Base-by-base conservation (phyloP, 257 asterid genomes). In the Penstemon davidsonii region DNA sequence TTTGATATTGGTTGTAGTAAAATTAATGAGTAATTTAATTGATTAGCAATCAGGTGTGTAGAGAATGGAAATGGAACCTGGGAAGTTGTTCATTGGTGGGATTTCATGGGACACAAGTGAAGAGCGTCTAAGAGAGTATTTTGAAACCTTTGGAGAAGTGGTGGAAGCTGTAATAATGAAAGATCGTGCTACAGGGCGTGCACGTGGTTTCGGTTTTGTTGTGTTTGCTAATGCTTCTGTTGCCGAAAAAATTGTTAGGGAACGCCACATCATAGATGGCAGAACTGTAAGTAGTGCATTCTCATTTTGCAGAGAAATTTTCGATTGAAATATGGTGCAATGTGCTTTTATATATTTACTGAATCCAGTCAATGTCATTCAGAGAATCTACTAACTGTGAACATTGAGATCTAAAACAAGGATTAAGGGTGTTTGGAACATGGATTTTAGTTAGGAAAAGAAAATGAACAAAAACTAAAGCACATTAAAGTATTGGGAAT, bases 121-220 rank as follows among this genome's bases (percentile, higher is more conserved):
- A 60, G 87, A 82, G 9, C 81, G 81, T 15, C 81, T 84, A 13
- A 72, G 75, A 37, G 84, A 78, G 63, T 81, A 84, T 79, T 84
- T 84, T 39, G 55, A 72, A 68, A 62, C 74, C 15, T 84, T 64
- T 76, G 88, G 88, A 9, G 84, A 81, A 64, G 84, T 84, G 11
- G 69, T 74, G 10, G 88, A 84, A 69, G 83, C 88, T 13, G 81
- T 81, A 59, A 84, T 84, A 44, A 81, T 84, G 86, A 79, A 60
- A 70, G 88, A 84, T 69, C 83, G 88, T 5, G 70, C 81, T 53
- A 84, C 88, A 0, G 88, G 88, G 19, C 85, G 88, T 6, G 88
- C 86, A 18, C 88, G 88, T 70, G 88, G 88, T 42, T 83, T 83
- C 13, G 88, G 86, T 55, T 83, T 83, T 62, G 51, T 83, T 38